Evolutionary conservation across 805 yeast species (phyloP).

Genomic region (Candida maris): DNA sequence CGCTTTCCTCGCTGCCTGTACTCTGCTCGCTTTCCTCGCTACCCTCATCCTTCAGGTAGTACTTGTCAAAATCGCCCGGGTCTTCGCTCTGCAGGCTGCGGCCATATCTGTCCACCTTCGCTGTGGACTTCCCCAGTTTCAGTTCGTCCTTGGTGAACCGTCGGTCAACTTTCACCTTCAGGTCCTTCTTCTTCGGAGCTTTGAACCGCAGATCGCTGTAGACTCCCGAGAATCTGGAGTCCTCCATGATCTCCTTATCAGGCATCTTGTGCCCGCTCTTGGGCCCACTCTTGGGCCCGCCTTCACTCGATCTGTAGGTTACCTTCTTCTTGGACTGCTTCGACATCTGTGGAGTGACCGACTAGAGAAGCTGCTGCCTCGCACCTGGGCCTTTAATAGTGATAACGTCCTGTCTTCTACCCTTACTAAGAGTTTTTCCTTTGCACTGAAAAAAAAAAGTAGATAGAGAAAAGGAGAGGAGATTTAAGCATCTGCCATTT

Average conservation of each 20-base stretch:
- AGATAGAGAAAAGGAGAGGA: too few species aligned
- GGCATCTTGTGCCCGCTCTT: conserved; percentile 20
- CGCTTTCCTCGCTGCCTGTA: conserved; percentile 39
- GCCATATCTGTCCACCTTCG: conserved; percentile 84
- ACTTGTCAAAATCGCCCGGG: conserved; percentile 55
- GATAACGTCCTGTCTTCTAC: too few species aligned
- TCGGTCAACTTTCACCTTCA: conserved; percentile 77
- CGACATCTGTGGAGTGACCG: not conserved
- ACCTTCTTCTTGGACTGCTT: too few species aligned
- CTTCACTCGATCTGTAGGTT: too few species aligned
- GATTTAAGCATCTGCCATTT: too few species aligned
- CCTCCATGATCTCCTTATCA: conserved; percentile 40
- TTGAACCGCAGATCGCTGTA: conserved; percentile 88
- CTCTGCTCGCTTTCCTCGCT: conserved; percentile 29
- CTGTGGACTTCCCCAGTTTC: conserved; percentile 54
- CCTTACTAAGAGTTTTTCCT: too few species aligned
- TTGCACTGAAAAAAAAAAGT: too few species aligned
- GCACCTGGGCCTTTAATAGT: too few species aligned
- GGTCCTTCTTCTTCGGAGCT: conserved; percentile 62
- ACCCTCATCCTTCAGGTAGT: conserved; percentile 47
- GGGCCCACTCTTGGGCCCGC: too few species aligned
- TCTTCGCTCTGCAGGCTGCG: conserved; percentile 54
- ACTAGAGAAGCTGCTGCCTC: too few species aligned
- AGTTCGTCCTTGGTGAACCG: conserved; percentile 72
- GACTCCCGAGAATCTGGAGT: conserved; percentile 74